Evolutionary conservation across 306 rosid species (phyloP), one percentile per base, ranked within the genome.

Genomic region (Quercus mongolica): DNA sequence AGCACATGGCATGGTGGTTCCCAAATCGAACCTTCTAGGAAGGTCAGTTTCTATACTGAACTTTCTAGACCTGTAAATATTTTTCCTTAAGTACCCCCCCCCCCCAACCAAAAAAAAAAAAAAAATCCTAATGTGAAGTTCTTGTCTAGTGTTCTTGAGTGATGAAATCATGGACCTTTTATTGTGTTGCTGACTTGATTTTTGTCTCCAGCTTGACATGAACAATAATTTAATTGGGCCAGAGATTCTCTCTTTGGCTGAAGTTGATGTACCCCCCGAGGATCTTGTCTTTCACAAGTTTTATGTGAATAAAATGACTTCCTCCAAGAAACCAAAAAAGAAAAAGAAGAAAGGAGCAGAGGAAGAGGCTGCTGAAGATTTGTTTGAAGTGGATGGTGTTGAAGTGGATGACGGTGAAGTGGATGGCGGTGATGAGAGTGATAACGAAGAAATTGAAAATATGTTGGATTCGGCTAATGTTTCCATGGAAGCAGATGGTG

Each of bases 221-320:
- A 86, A 86, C 83, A 85, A 87, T 82, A 96, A 83, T 44, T 85
- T 93, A 77, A 83, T 93, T 67, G 98, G 98, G 19, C 76, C 90
- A 17, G 96, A 93, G 68, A 91, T 96, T 83, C 91, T 95, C 12
- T 88, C 92, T 8, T 83, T 96, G 63, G 96, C 89, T 6, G 99
- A 96, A 80, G 91, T 21, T 74, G 99, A 96, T 85, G 98, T 96
- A 20, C 92, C 96, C 3, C 94, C 99, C 0, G 98, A 96, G 79
- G 99, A 96, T 79, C 96, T 96, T 21, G 97, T 93, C 56, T 96
- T 96, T 86, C 99, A 96, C 81, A 96, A 89, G 85, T 93, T 96
- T 85, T 96, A 93, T 79, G 80, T 90, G 62, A 89, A 88, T 70
- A 93, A 96, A 81, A 90, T 88, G 97, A 83, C 56, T 55, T 83